Evolutionary conservation across 2,329 filamentous ascomycete species (phyloP).

Genomic region (Colletotrichum gigasporum): DNA sequence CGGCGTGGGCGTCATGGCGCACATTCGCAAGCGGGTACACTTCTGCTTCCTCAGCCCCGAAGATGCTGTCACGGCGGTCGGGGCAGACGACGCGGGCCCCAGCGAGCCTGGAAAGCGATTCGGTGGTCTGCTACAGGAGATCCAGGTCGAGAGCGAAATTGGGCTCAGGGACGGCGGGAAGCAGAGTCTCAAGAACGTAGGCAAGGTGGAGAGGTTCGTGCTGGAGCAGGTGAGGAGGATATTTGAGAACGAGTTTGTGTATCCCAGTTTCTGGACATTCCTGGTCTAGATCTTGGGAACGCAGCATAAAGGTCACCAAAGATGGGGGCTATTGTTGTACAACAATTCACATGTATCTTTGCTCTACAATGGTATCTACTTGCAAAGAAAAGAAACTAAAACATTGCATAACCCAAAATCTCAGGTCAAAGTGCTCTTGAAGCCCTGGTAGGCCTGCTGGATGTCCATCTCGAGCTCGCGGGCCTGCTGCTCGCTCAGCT

Average conservation of each 20-base stretch:
- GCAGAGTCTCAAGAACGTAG: conserved; percentile 97
- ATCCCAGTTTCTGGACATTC: conserved; percentile 98
- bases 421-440: conserved; percentile 80
- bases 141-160: conserved; percentile 97
- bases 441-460: conserved; percentile 92
- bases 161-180: conserved; percentile 90
- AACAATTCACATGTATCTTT: not conserved
- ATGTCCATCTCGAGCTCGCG: conserved; percentile 93
- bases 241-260: conserved; percentile 98
- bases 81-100: conserved; percentile 50
- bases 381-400: not conserved
- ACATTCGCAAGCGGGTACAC: conserved; percentile 88
- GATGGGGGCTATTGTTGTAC: not conserved
- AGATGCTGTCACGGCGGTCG: conserved; percentile 81
- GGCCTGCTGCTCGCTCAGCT: conserved; percentile 86
- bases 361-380: conserved; percentile 17
- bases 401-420: not conserved
- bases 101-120: conserved; percentile 49
- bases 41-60: conserved; percentile 96
- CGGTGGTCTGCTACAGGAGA: conserved; percentile 87
- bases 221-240: conserved; percentile 95
- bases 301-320: not conserved
- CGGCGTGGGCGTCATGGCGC: conserved; percentile 89
- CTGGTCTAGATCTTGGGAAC: conserved; percentile 72
- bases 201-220: conserved; percentile 98